phyloP scores from a whole-genome alignment of 2,329 filamentous ascomycete genomes.

The Nectriaceae sp. region DNA sequence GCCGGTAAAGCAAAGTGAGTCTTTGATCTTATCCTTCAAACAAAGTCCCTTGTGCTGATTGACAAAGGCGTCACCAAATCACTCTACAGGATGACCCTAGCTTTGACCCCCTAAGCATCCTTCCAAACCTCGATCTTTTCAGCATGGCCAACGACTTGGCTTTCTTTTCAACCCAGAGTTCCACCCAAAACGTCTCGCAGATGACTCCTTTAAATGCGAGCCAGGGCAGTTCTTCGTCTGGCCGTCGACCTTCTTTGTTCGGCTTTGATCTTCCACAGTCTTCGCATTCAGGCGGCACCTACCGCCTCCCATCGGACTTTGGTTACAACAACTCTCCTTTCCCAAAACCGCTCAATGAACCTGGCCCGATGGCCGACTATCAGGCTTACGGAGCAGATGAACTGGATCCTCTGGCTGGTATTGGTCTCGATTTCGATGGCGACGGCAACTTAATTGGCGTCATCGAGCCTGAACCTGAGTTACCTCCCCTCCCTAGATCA shows the following conservation, averaged over 20 bases:
- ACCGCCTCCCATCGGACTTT: constrained; percentile 37
- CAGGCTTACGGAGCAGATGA: constrained; percentile 43
- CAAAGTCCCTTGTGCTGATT: not conserved
- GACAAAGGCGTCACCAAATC: constrained; percentile 69
- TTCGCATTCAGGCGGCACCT: constrained; percentile 35
- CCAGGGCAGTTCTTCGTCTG: constrained; percentile 33
- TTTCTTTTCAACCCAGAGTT: constrained; percentile 38
- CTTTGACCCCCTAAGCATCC: constrained; percentile 51
- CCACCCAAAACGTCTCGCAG: constrained; percentile 43
- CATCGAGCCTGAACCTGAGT: constrained; percentile 39
- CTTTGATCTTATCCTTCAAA: constrained; percentile 9
- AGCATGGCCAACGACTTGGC: constrained; percentile 36
- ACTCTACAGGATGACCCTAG: constrained; percentile 79
- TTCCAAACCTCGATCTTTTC: constrained; percentile 39
- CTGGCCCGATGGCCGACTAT: constrained; percentile 22
- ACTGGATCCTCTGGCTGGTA: constrained; percentile 38
- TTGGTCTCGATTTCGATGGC: constrained; percentile 52
- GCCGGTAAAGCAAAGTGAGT: constrained; percentile 72
- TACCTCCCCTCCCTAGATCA: constrained; percentile 41
- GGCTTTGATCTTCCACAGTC: constrained; percentile 37
- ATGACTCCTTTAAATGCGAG: constrained; percentile 41
- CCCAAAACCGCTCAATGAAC: constrained; percentile 19
- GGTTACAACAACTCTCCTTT: constrained; percentile 34
- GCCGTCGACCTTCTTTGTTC: constrained; percentile 26
- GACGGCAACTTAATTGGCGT: constrained; percentile 51